These are phyloP conservation scores for Talaromyces sp. DNA, from an alignment of 2,329 filamentous ascomycete species.

Conservation along the genomic window DNA sequence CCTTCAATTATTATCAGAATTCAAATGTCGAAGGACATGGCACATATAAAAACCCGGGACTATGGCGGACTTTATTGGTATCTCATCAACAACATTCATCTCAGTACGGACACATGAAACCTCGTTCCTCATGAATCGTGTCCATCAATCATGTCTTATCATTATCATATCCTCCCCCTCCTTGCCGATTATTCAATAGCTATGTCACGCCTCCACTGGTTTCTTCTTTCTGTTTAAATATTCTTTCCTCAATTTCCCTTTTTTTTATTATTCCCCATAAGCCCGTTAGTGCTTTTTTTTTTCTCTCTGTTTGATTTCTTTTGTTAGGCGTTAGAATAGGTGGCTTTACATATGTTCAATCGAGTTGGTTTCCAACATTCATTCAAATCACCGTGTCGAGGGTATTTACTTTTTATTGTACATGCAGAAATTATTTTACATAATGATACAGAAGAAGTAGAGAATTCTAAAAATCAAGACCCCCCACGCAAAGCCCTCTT, in stretches of 20 bases:
- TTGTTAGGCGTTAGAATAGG: slow-evolving; percentile 1
- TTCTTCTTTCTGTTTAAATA: neutral
- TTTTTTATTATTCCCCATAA: neutral
- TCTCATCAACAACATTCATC: neutral
- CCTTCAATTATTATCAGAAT: neutral
- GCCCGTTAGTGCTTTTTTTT: neutral
- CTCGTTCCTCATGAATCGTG: neutral
- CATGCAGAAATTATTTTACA: neutral
- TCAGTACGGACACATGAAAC: neutral
- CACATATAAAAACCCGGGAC: neutral
- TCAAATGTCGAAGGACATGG: neutral
- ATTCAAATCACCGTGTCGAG: neutral
- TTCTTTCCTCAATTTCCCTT: neutral
- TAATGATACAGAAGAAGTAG: neutral
- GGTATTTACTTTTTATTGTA: neutral
- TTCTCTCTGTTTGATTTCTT: neutral
- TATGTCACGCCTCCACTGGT: neutral
- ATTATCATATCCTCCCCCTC: neutral
- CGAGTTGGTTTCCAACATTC: neutral
- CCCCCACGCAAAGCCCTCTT: slow-evolving; percentile 17
- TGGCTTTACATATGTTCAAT: neutral
- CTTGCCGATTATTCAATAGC: neutral
- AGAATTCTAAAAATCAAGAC: neutral
- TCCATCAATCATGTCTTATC: neutral
- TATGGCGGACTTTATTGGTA: neutral